A percentile compares a stretch with the other conserved stretches of the same genome.
Conservation (phyloP, 257 asterid genomes). For the Orobanche coerulescens region DNA sequence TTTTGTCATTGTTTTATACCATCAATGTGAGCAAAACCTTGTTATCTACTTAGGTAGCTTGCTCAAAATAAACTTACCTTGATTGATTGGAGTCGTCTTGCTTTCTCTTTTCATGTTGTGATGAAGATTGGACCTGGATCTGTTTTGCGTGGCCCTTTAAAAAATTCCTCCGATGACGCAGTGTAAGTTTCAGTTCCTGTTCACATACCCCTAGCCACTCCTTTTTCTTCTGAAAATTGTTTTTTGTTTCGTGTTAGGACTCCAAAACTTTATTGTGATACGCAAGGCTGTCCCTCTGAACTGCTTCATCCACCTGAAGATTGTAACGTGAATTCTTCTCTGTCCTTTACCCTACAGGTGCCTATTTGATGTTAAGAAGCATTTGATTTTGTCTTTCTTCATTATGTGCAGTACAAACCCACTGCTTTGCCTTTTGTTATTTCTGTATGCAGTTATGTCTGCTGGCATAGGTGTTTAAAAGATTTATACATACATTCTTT, state of each 20-base stretch:
- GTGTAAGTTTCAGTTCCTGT: slow-evolving; percentile 58
- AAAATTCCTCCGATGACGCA: slow-evolving; percentile 64
- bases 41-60: not conserved
- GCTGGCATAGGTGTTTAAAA: slow-evolving; percentile 6
- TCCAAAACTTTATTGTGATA: slow-evolving; percentile 74
- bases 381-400: not conserved
- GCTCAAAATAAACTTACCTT: slow-evolving; percentile 4
- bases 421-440: slow-evolving; percentile 6
- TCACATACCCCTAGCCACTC: slow-evolving; percentile 5
- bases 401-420: slow-evolving; percentile 8
- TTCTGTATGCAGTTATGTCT: slow-evolving; percentile 8
- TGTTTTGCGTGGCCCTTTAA: slow-evolving; percentile 79
- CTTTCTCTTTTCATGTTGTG: slow-evolving; percentile 22
- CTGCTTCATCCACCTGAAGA: slow-evolving; percentile 97
- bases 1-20: slow-evolving; percentile 81
- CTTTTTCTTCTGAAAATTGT: slow-evolving; percentile 10
- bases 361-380: slow-evolving; percentile 18
- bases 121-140: slow-evolving; percentile 94
- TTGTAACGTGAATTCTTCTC: slow-evolving; percentile 97
- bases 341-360: slow-evolving; percentile 97
- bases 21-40: slow-evolving; percentile 56
- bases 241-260: slow-evolving; percentile 40
- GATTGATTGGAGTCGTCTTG: slow-evolving; percentile 16
- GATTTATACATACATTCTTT: not conserved
- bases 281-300: slow-evolving; percentile 74